Base-by-base conservation (phyloP, 495 filamentous ascomycete genomes). In the Lepidopterella palustris region DNA sequence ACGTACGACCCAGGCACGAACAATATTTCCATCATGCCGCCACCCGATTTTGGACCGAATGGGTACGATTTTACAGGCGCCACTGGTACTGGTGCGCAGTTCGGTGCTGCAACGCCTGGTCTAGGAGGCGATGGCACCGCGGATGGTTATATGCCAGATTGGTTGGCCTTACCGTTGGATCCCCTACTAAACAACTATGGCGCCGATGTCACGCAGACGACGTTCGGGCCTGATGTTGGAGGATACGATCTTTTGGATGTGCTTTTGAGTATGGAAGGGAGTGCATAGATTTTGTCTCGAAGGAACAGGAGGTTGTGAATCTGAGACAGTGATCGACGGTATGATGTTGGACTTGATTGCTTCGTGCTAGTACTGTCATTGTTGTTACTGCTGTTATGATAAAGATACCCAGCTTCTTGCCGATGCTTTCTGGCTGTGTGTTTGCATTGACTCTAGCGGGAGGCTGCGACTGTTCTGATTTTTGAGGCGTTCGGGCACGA, bases 121-220 rank as follows among this genome's bases (percentile, higher is more conserved):
- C 2, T 50, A 50, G 31, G 18, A 24, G 51, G 51, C 35, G 31
- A 35, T 13, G 23, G 15, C 29, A 54, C 23, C 20, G 45, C 23
- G 20, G 40, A 58, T 20, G 58, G 48, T 11, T 62, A 59, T 27
- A 25, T 57, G 15, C 64, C 69, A 42, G 77, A 80, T 60, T 80
- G 78, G 78, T 62, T 80, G 18, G 71, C 77, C 5, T 66, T 80
- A 18, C 71, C 77, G 2, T 71, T 80, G 24, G 71, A 80, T 52
- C 73, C 73, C 8, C 65, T 79, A 32, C 64, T 77, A 1, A 68
- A 71, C 53, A 63, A 60, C 29, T 57, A 53, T 40, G 68, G 68
- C 9, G 71, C 67, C 4, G 72, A 73, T 45, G 69, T 76, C 23
- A 72, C 53, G 4, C 66, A 70, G 60, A 74, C 71, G 24, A 70